Evolutionary conservation across 2,329 filamentous ascomycete species (phyloP).

Genomic region (Dothiorella sarmentorum): DNA sequence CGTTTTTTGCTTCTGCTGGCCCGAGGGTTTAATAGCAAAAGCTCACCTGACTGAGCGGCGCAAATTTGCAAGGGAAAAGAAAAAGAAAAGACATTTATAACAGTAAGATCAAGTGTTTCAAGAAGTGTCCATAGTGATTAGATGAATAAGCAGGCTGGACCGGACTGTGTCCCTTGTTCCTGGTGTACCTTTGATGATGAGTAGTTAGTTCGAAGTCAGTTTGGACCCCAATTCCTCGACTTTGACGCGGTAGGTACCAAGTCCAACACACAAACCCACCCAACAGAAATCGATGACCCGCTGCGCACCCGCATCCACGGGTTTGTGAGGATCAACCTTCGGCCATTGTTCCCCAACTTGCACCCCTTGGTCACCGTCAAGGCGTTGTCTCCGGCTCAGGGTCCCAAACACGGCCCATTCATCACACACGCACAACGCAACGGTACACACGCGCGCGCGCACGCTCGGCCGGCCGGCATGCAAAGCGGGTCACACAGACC

Average conservation of each 20-base stretch:
- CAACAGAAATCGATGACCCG: too few relatives aligned
- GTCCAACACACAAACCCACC: too few relatives aligned
- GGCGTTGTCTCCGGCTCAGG: background rate
- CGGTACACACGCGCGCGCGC: background rate
- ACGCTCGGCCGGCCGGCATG: background rate
- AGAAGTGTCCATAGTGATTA: too few relatives aligned
- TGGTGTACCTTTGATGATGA: too few relatives aligned
- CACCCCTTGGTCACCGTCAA: background rate
- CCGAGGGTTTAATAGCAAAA: too few relatives aligned
- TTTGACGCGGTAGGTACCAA: too few relatives aligned
- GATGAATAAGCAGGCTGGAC: background rate
- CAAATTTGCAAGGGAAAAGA: background rate
- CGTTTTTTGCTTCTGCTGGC: too few relatives aligned
- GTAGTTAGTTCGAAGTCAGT: too few relatives aligned
- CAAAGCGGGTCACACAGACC: background rate
- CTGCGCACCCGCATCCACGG: background rate
- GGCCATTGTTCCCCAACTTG: background rate
- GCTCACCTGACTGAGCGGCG: background rate
- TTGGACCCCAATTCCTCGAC: too few relatives aligned
- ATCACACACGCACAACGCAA: background rate
- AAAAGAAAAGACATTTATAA: background rate
- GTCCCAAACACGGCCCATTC: constrained; percentile 6
- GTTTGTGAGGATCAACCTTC: constrained; percentile 7
- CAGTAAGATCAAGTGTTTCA: too few relatives aligned
- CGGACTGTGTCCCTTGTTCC: background rate